These are phyloP conservation scores for Pseudocercospora fijiensis DNA, from an alignment of 2,329 filamentous ascomycete genomes.

Conservation along the genomic window DNA sequence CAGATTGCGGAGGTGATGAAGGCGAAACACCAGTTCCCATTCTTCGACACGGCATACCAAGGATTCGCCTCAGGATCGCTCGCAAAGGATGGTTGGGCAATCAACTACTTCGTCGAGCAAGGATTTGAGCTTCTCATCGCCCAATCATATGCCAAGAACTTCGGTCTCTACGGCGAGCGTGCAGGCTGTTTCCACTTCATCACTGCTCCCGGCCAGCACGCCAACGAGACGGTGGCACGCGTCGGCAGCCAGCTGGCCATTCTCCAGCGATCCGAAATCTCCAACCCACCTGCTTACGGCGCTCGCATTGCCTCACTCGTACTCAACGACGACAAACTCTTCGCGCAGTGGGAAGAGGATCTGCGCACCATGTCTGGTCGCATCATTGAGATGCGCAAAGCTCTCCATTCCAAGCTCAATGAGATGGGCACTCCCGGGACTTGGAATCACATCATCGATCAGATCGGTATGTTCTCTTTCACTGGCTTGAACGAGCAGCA, in stretches of 20 bases:
- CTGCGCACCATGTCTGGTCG: slow-evolving; percentile 90
- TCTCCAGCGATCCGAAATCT: slow-evolving; percentile 95
- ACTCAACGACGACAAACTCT: slow-evolving; percentile 78
- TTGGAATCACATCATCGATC: slow-evolving; percentile 97
- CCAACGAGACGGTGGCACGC: slow-evolving; percentile 58
- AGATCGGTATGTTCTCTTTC: slow-evolving; percentile 99
- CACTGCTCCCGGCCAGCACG: slow-evolving; percentile 68
- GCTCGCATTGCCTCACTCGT: slow-evolving; percentile 82
- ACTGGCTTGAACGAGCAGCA: slow-evolving; percentile 75
- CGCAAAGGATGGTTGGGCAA: slow-evolving; percentile 79
- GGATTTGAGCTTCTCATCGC: slow-evolving; percentile 68
- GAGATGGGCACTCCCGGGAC: slow-evolving; percentile 79
- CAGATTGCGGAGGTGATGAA: slow-evolving; percentile 77
- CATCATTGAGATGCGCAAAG: slow-evolving; percentile 87
- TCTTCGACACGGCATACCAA: slow-evolving; percentile 98
- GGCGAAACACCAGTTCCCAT: slow-evolving; percentile 83
- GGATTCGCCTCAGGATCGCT: slow-evolving; percentile 94
- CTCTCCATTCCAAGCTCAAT: slow-evolving; percentile 76
- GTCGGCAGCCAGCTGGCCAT: slow-evolving; percentile 88
- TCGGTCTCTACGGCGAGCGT: slow-evolving; percentile 90
- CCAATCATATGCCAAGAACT: slow-evolving; percentile 57
- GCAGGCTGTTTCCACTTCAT: slow-evolving; percentile 96
- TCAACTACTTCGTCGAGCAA: slow-evolving; percentile 89
- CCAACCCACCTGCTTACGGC: slow-evolving; percentile 92
- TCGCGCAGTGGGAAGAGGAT: slow-evolving; percentile 89